phyloP scores from a whole-genome alignment of 1,284 basidiomycete genomes.

The Apiotrichum akiyoshidainum region DNA sequence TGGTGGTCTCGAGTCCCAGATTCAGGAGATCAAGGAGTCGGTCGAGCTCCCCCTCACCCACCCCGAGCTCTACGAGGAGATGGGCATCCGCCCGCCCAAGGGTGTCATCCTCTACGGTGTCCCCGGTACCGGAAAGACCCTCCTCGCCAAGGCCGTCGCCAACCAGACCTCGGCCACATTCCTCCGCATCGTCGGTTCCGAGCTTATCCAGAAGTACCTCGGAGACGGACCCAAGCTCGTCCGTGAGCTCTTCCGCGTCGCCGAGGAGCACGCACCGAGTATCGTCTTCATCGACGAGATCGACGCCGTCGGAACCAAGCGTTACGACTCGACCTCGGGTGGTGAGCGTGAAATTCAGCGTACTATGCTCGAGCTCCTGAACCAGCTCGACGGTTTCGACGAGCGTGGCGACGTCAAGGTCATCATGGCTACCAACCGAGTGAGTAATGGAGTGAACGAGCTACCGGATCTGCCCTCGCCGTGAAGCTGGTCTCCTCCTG shows the following conservation, averaged over 20 bases:
- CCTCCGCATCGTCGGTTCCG: constrained; percentile 94
- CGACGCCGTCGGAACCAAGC: constrained; percentile 97
- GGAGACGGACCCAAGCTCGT: constrained; percentile 99
- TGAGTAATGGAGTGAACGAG: too few relatives aligned
- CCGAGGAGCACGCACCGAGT: constrained; percentile 94
- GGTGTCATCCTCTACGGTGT: constrained; percentile 99
- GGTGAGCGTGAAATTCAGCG: constrained; percentile 98
- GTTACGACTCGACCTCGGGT: constrained; percentile 92
- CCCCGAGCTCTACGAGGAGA: constrained; percentile 98
- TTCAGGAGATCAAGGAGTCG: constrained; percentile 99
- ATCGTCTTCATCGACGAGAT: constrained; percentile 99
- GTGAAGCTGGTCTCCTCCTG: too few relatives aligned
- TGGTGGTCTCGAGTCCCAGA: constrained; percentile 93
- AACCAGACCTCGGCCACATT: constrained; percentile 99
- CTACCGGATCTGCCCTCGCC: too few relatives aligned
- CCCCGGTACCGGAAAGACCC: constrained; percentile 96
- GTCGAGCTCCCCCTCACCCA: constrained; percentile 97
- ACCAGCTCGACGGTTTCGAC: constrained; percentile 87
- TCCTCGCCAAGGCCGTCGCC: constrained; percentile 96
- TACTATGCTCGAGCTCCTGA: constrained; percentile 88
- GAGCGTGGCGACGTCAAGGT: constrained; percentile 99
- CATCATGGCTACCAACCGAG: constrained; percentile 54
- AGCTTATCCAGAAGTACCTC: constrained; percentile 98
- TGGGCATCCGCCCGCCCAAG: constrained; percentile 98
- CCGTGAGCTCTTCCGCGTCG: constrained; percentile 92